Base-by-base conservation (phyloP, 495 filamentous ascomycete genomes). In the Aspergillus conjunctus region DNA sequence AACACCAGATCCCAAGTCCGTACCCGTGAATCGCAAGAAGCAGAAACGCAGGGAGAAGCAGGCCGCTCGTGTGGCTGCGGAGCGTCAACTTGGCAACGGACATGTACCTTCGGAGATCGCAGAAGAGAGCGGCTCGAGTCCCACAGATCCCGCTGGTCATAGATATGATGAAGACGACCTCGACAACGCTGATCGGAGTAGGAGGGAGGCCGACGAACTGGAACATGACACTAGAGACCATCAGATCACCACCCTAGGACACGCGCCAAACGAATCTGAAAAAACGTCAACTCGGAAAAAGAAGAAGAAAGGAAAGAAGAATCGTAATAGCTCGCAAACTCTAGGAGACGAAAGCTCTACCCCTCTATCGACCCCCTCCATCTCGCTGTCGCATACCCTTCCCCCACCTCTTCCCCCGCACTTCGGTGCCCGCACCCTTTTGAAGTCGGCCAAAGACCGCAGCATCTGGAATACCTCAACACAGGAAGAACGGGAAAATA, bases 391-490 rank as follows among this genome's bases (percentile, higher is more conserved):
- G 7, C 79, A 80, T 12, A 71, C 78, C 58, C 71, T 75, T 21
- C 73, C 73, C 34, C 75, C 74, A 39, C 68, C 76, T 31, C 69
- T 68, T 22, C 67, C 74, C 34, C 61, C 65, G 45, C 68, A 66
- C 51, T 64, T 66, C 60, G 69, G 49, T 53, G 64, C 66, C 64
- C 73, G 58, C 32, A 46, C 61, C 49, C 58, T 66, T 18, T 54
- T 71, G 33, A 75, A 73, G 53, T 69, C 72, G 30, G 63, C 69
- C 33, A 90, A 88, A 69, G 91, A 94, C 64, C 91, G 89, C 71
- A 76, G 70, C 43, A 97, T 98, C 72, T 99, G 94, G 94, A 97
- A 98, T 68, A 97, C 92, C 7, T 93, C 90, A 33, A 92, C 88
- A 6, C 83, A 88, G 57, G 92, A 98, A 72, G 94, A 99, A 73